Base-by-base conservation (phyloP, 2,329 filamentous ascomycete species). In the Ophiocordyceps camponoti-leonardi region DNA sequence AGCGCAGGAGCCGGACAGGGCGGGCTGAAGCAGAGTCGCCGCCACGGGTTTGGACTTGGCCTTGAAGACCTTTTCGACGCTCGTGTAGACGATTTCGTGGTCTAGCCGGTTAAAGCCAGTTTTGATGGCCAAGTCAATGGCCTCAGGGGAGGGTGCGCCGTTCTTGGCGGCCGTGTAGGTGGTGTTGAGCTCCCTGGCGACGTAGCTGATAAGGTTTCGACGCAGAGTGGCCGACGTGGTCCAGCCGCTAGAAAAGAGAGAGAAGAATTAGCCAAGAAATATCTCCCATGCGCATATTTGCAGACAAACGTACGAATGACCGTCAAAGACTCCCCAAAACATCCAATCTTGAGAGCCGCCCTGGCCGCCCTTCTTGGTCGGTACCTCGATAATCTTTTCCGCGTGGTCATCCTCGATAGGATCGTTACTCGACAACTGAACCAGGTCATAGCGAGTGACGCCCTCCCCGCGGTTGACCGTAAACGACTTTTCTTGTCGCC, bases 261-360 rank as follows among this genome's bases (percentile, higher is more conserved):
- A 30, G 26, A 22, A 4, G 14, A 19, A 14, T 19, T 3, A 42
- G 20, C 2, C 5, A 5, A 6, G 31, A n/a, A 16, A 35, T 14
- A n/a, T 6, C 13, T 6, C 13, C 16, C 13, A 16, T 35, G 6
- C 13, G 13, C 35, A 18, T 37, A 7, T 7, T 10, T 16, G 18
- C 16, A 18, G 35, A 10, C 8, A n/a, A 37, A 73, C 75, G 63
- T 68, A 90, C 86, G 85, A 86, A 64, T 98, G 92, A 0, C 92
- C 92, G 59, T 98, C 92, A 62, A 96, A 98, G 18, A 98, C 88
- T 47, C 88, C 92, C 92, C 93, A 98, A 62, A 98, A 98, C 87
- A 96, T 96, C 92, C 92, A 98, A 63, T 98, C 93, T 49, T 76
- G 85, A 48, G 41, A 37, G 13, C 72, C 61, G 31, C 59, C 54